Evolutionary conservation across 352 stramenopile species (phyloP), one percentile per base, ranked within the genome.

Genomic region (Globisporangium camurandrum): DNA sequence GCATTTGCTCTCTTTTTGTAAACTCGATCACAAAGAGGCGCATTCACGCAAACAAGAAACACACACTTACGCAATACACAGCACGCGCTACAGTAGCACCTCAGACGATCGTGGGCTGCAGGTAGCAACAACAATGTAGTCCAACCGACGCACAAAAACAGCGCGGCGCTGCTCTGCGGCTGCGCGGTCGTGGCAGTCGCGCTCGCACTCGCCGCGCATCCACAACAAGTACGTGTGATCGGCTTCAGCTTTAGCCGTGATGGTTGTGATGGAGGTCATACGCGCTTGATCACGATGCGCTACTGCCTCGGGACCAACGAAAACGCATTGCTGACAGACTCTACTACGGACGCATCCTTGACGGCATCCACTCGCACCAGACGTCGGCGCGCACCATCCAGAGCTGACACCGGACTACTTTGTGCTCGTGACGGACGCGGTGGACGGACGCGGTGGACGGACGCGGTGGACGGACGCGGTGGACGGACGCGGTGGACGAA

Each of bases 181-280:
- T 2, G 40, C n/a, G n/a, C n/a, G n/a, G n/a, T n/a, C n/a, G n/a
- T n/a, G n/a, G n/a, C n/a, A n/a, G n/a, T n/a, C n/a, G n/a, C n/a
- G n/a, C n/a, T n/a, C n/a, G n/a, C n/a, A n/a, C n/a, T n/a, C 30
- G 8, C 14, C 30, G 3, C 26, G 26, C 40, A 82, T 68, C 9
- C 86, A 97, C 60, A 53, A 65, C n/a, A 67, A 78, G 5, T 96
- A 96, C 67, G 86, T 96, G 51, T 87, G 96, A 56, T 76, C 86
- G 24, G 75, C 94, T 36, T 87, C 88, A 7, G 88, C 86, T 3
- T 72, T 97, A n/a, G n/a, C n/a, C n/a, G n/a, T n/a, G 45, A 80
- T 96, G 10, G 88, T 87, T 1, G 59, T 97, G 24, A 66, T 96
- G 10, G 86, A 84, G 0, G 57, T 66, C 8, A 71, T 50, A 1